A percentile compares a stretch with the other conserved stretches of the same genome.
Conservation (phyloP, 805 yeast species). For the Priceomyces fermenticarens region DNA sequence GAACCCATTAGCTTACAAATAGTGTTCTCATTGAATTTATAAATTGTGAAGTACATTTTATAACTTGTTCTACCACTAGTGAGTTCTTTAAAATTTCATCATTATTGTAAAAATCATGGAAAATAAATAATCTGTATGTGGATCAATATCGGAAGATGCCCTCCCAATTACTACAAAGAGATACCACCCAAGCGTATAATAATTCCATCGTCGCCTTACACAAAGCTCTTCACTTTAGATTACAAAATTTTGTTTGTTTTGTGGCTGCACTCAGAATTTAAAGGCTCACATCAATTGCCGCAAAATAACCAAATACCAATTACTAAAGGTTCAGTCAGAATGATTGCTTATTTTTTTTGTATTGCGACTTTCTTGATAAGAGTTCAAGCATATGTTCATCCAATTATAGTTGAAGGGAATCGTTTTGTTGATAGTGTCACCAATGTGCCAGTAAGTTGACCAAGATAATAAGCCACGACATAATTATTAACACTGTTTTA, state of each 20-base stretch:
- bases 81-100: too few species aligned
- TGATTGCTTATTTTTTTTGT: neutral
- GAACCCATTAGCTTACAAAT: too few species aligned
- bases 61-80: too few species aligned
- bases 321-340: too few species aligned
- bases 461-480: neutral
- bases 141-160: too few species aligned
- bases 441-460: slow-evolving; percentile 55
- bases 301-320: neutral
- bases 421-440: slow-evolving; percentile 77
- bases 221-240: neutral
- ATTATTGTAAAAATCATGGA: too few species aligned
- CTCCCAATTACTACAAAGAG: too few species aligned
- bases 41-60: too few species aligned
- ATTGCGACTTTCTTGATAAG: neutral
- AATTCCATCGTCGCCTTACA: neutral
- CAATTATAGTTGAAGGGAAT: slow-evolving; percentile 65
- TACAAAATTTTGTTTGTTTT: too few species aligned
- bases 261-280: neutral
- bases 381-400: slow-evolving; percentile 43
- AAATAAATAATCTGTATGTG: too few species aligned
- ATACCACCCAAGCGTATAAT: too few species aligned
- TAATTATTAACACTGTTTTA: slow-evolving; percentile 14
- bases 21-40: too few species aligned
- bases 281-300: neutral